Evolutionary conservation across 495 filamentous ascomycete species (phyloP), one percentile per base, ranked within the genome.

Genomic region (Massariosphaeria phaeospora): DNA sequence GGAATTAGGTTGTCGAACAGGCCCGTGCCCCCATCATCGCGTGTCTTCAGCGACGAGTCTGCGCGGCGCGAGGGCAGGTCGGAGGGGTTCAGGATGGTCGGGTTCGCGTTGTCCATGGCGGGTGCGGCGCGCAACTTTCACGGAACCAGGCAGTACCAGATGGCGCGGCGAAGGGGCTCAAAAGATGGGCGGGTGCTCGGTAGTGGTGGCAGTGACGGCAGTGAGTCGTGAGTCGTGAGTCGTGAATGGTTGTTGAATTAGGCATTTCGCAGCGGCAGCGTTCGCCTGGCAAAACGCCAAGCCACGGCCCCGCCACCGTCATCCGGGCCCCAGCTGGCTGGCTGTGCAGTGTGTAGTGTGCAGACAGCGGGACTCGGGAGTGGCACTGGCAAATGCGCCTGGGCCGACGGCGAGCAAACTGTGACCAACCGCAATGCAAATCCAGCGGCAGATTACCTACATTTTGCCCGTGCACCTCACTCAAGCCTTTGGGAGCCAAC

Each of bases 101-200:
- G 93, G 74, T 98, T 97, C 48, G 84, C 88, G 69, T 98, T 98
- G 57, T 96, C 84, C 34, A 86, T 75, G 66, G 81, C 76, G 52
- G 70, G 69, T 23, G 48, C 57, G 40, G 43, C 26, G 42, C n/a
- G 57, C 12, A 9, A 25, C 29, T 18, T 12, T 41, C 3, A 10
- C 24, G 12, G 3, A 46, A 26, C 15, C 23, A 25, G 36, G n/a
- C n/a, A 13, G n/a, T n/a, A 41, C 21, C 10, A 40, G 34, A 27
- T 36, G 33, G 21, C n/a, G 26, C 20, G 43, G 21, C 17, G n/a
- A n/a, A 41, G 13, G 26, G 21, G 46, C 38, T 18, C 20, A 13
- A 24, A 12, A 20, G 29, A 6, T 24, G 21, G 36, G 17, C 9
- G 25, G 2, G 33, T 15, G 24, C 3, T 21, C 24, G 41, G 29